Percentiles rank a stretch among this genome's conserved stretches.
Evolutionary conservation across 805 yeast genomes (phyloP).

Genomic region (Naumovozyma baii): DNA sequence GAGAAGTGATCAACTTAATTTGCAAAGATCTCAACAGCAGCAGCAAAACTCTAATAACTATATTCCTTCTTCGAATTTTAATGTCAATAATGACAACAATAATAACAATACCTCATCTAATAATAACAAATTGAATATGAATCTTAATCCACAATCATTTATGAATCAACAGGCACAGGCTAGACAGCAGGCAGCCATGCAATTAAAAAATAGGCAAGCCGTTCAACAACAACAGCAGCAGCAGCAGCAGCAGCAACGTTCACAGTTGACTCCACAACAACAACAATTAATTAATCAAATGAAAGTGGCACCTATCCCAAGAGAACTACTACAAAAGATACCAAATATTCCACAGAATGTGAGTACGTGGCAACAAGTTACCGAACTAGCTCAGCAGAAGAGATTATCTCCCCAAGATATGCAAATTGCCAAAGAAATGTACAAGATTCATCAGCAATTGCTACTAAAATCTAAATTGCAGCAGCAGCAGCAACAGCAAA

Average conservation of each 20-base stretch:
- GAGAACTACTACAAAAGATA: constrained; percentile 19
- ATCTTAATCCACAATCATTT: constrained; percentile 32
- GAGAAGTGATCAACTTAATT: constrained; percentile 1
- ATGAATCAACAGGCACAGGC: constrained; percentile 43
- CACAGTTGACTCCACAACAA: constrained; percentile 16
- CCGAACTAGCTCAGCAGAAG: constrained; percentile 28
- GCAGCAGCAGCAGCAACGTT: constrained; percentile 20
- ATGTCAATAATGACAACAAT: constrained; percentile 15
- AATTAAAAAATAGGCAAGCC: constrained; percentile 27
- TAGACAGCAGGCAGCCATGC: constrained; percentile 43
- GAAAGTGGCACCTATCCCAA: constrained; percentile 51
- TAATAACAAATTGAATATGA: constrained; percentile 16
- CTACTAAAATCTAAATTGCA: constrained; percentile 38
- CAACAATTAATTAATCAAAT: constrained; percentile 36
- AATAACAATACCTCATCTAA: too few relatives aligned
- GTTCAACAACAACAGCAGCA: constrained; percentile 19
- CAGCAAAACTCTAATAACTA: constrained; percentile 6
- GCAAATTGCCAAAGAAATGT: constrained; percentile 33
- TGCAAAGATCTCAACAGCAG: constrained; percentile 24
- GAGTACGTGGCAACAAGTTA: constrained; percentile 57
- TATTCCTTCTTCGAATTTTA: constrained; percentile 6
- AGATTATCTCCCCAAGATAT: constrained; percentile 27
- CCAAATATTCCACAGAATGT: constrained; percentile 51
- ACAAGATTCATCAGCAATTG: constrained; percentile 55
- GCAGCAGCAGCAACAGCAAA: constrained; percentile 32